Percentiles rank a stretch among this genome's conserved stretches.
Conservation (phyloP, 768 basidiomycete species). For the Tylopilus balloui region DNA sequence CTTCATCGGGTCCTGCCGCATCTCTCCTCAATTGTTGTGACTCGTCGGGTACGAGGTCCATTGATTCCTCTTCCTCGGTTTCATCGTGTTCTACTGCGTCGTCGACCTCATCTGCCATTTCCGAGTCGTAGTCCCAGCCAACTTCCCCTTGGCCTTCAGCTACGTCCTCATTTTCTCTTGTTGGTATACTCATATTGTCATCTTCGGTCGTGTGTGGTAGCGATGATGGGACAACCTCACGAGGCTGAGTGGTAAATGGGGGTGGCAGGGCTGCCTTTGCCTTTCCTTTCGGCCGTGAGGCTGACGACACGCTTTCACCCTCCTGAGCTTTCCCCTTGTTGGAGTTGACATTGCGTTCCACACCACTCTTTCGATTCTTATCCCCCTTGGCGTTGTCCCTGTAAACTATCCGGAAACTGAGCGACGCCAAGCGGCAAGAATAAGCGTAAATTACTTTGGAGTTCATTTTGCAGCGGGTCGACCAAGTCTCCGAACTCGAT, state of each 20-base stretch:
- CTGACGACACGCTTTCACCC: slow-evolving; percentile 30
- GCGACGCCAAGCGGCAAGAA: neutral
- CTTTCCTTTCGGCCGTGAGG: slow-evolving; percentile 28
- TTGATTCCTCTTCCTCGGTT: slow-evolving; percentile 39
- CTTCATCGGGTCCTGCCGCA: slow-evolving; percentile 35
- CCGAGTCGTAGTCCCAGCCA: slow-evolving; percentile 23
- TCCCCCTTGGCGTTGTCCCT: slow-evolving; percentile 60
- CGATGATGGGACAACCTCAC: slow-evolving; percentile 27
- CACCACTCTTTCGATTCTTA: slow-evolving; percentile 40
- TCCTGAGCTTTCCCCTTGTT: slow-evolving; percentile 31
- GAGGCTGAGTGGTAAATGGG: slow-evolving; percentile 31
- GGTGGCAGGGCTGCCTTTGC: slow-evolving; percentile 26
- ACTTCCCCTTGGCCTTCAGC: slow-evolving; percentile 36
- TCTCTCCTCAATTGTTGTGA: slow-evolving; percentile 41
- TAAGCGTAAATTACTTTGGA: slow-evolving; percentile 43
- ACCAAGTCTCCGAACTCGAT: slow-evolving; percentile 74
- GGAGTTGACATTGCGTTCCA: slow-evolving; percentile 24
- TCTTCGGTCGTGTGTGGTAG: slow-evolving; percentile 25
- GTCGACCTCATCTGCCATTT: slow-evolving; percentile 24
- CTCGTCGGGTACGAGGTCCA: slow-evolving; percentile 43
- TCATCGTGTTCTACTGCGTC: slow-evolving; percentile 29
- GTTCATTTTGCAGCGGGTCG: slow-evolving; percentile 57
- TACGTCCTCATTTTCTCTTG: slow-evolving; percentile 27
- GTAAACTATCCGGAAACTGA: slow-evolving; percentile 44
- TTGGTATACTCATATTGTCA: slow-evolving; percentile 19